phyloP scores from a whole-genome alignment of 176 grass and related monocot species.

The Ensete ventricosum region DNA sequence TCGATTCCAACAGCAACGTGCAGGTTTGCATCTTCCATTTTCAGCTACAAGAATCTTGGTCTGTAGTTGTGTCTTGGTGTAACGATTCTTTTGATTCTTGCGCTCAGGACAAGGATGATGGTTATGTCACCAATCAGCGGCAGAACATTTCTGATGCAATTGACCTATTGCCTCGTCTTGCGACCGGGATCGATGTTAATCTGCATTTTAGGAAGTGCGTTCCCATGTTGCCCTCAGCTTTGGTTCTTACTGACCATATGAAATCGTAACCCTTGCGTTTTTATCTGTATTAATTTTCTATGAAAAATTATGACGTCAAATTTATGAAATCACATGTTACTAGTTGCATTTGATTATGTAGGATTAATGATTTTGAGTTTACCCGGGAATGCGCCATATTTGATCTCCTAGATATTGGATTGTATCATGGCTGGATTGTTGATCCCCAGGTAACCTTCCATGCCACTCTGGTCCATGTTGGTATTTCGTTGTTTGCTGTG shows the following conservation, averaged over 20 bases:
- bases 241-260: neutral
- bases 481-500: neutral
- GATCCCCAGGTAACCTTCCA: slow-evolving; percentile 67
- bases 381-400: slow-evolving; percentile 90
- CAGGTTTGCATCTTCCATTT: slow-evolving; percentile 33
- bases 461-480: neutral
- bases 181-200: slow-evolving; percentile 82
- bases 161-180: slow-evolving; percentile 59
- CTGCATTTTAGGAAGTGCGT: slow-evolving; percentile 83
- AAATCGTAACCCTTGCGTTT: neutral
- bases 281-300: neutral
- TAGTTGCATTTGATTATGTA: slow-evolving; percentile 17
- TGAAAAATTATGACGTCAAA: neutral
- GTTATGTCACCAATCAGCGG: slow-evolving; percentile 53
- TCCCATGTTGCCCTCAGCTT: neutral
- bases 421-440: slow-evolving; percentile 95
- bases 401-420: slow-evolving; percentile 87
- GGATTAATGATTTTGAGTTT: slow-evolving; percentile 97
- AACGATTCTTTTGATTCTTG: neutral
- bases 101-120: slow-evolving; percentile 54
- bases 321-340: neutral
- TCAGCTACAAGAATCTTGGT: neutral
- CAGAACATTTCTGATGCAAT: slow-evolving; percentile 73
- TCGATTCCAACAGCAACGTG: slow-evolving; percentile 59
- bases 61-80: neutral